Evolutionary conservation across 257 asterid species (phyloP), one percentile per base, ranked within the genome.

Genomic region (Solanum arcanum): DNA sequence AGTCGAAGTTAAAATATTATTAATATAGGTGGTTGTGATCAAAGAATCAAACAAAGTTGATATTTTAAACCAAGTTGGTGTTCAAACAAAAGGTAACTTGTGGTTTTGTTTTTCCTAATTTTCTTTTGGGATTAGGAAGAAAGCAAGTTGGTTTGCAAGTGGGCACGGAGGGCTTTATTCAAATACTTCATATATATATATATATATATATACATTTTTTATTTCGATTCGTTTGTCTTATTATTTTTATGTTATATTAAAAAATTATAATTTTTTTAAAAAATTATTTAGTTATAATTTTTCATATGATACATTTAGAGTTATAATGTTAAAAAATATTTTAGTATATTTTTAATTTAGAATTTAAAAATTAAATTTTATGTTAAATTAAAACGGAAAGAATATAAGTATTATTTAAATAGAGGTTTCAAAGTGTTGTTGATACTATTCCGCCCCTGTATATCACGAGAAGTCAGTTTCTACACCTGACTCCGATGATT

Each of bases 141-240:
- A 62, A 42, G 76, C 90, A 89, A 91, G 76, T 88, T 87, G 92
- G 47, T 49, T 18, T 72, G 91, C 93, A 91, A 91, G 93, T 92
- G 91, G 94, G 60, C 89, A 89, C 84, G 84, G 27, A 89, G 88
- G 91, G 87, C 70, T 83, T 89, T 86, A 86, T 42, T 85, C 29
- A 64, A 85, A 85, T 86, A 74, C 83, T 37, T 37, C 39, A 6
- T 37, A 37, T 6, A 37, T 35, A 35, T 35, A 3, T 33, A 33
- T 35, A 35, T 4, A 4, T 35, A 35, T 35, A 35, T 35, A 4
- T 33, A 35, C 37, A 0, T 3, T 9, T 60, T 1, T 60, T 5
- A 46, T 60, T 23, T 62, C 1, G 2, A 60, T 21, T 21, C 2
- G 12, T 9, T 60, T 60, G 25, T 21, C 10, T 9, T 60, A 4